Evolutionary conservation across 2,329 filamentous ascomycete species (phyloP).

Genomic region (Aspergillus versicolor): DNA sequence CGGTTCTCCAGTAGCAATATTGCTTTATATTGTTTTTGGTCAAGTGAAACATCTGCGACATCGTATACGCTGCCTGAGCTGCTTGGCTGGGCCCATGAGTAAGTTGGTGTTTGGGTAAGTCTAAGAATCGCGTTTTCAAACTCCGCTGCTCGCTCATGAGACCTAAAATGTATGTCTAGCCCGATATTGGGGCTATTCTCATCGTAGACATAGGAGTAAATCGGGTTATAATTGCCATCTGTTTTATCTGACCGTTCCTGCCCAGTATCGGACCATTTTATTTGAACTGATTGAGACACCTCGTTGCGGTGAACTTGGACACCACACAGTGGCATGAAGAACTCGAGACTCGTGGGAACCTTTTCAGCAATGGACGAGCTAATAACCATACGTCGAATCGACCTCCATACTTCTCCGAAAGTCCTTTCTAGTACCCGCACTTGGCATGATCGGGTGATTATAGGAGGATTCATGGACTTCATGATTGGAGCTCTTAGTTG

Average conservation of each 20-base stretch:
- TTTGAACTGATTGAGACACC: slow-evolving; percentile 21
- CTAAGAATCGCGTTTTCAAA: slow-evolving; percentile 29
- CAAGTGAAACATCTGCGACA: slow-evolving; percentile 24
- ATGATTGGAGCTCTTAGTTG: slow-evolving; percentile 30
- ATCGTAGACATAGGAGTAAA: slow-evolving; percentile 32
- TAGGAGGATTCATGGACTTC: slow-evolving; percentile 28
- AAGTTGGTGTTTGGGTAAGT: slow-evolving; percentile 21
- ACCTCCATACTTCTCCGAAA: slow-evolving; percentile 29
- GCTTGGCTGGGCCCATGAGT: slow-evolving; percentile 24
- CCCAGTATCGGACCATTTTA: slow-evolving; percentile 34
- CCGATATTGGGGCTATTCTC: slow-evolving; percentile 30
- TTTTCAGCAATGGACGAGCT: slow-evolving; percentile 29
- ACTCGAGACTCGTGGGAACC: slow-evolving; percentile 25
- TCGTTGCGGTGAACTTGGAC: slow-evolving; percentile 28
- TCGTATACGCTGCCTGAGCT: slow-evolving; percentile 29
- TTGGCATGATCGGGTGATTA: slow-evolving; percentile 28
- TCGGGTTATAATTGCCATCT: slow-evolving; percentile 30
- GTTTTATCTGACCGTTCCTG: slow-evolving; percentile 28
- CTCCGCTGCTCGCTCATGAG: slow-evolving; percentile 21
- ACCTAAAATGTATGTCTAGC: slow-evolving; percentile 25
- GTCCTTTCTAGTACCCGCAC: slow-evolving; percentile 32
- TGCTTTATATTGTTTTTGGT: slow-evolving; percentile 33
- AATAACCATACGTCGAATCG: slow-evolving; percentile 31
- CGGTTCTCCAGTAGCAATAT: slow-evolving; percentile 22
- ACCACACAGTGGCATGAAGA: slow-evolving; percentile 30